phyloP scores from a whole-genome alignment of 2,329 filamentous ascomycete species.

The Nigrospora osmanthi region DNA sequence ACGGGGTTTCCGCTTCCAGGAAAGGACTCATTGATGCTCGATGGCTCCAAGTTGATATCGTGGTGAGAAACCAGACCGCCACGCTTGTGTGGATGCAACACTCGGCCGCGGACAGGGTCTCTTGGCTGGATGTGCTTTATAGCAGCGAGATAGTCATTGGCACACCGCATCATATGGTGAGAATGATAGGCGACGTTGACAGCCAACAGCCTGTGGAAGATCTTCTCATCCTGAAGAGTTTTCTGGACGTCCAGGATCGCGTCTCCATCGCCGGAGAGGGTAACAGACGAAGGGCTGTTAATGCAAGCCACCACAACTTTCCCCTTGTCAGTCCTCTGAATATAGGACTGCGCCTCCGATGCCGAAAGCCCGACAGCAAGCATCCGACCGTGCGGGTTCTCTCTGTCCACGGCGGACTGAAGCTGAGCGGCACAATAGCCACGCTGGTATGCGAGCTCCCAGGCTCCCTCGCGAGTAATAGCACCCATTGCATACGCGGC shows the following conservation, averaged over 20 bases:
- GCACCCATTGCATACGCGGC: slow-evolving; percentile 19
- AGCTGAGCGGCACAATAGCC: slow-evolving; percentile 9
- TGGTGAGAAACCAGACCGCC: slow-evolving; percentile 3
- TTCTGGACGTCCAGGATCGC: slow-evolving; percentile 8
- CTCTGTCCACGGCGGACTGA: not conserved
- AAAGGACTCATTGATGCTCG: no score
- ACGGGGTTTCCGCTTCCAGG: slow-evolving; percentile 2
- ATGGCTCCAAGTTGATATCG: not conserved
- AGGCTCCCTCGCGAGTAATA: slow-evolving; percentile 15
- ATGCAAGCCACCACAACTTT: slow-evolving; percentile 12
- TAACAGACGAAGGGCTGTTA: slow-evolving; percentile 14
- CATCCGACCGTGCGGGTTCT: slow-evolving; percentile 8
- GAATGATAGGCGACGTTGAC: slow-evolving; percentile 19
- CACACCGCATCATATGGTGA: slow-evolving; percentile 22
- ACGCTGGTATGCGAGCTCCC: slow-evolving; percentile 13
- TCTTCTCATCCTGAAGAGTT: slow-evolving; percentile 5
- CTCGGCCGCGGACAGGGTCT: slow-evolving; percentile 5
- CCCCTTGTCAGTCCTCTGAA: slow-evolving; percentile 3
- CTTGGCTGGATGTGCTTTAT: slow-evolving; percentile 9
- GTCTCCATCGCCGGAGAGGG: slow-evolving; percentile 12
- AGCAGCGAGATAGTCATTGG: slow-evolving; percentile 13
- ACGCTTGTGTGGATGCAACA: slow-evolving; percentile 6
- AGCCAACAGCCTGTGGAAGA: slow-evolving; percentile 10
- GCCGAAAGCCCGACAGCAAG: slow-evolving; percentile 11
- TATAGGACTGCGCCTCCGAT: slow-evolving; percentile 5